Evolutionary conservation across 345 rosid genomes (phyloP).

Genomic region (Kernera saxatilis): DNA sequence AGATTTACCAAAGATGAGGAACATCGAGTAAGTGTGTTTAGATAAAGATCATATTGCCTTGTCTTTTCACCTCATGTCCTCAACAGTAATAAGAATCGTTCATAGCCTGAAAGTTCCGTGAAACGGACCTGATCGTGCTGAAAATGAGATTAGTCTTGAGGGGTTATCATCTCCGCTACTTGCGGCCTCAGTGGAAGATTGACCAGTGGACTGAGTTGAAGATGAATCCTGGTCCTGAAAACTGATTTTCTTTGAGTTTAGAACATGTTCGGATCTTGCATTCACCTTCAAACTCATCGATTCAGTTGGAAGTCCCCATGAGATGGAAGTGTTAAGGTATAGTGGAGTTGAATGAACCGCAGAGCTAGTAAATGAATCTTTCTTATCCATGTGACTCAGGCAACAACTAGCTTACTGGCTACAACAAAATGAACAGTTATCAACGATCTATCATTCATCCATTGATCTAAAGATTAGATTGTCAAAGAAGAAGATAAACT

Average conservation of each 20-base stretch:
- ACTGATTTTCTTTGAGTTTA: slow-evolving; percentile 32
- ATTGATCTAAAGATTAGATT: background rate
- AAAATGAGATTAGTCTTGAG: slow-evolving; percentile 12
- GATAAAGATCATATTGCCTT: background rate
- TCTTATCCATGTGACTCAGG: slow-evolving; percentile 13
- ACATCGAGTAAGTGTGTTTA: background rate
- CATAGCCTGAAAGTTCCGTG: background rate
- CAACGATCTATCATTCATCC: background rate
- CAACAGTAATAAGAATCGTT: background rate
- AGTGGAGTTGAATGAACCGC: background rate
- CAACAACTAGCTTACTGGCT: background rate
- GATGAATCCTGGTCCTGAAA: slow-evolving; percentile 55
- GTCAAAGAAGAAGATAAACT: background rate
- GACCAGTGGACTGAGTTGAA: slow-evolving; percentile 55
- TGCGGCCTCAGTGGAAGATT: slow-evolving; percentile 45
- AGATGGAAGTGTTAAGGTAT: background rate
- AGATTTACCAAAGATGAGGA: background rate
- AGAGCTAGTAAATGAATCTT: background rate
- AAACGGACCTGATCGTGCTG: slow-evolving; percentile 26
- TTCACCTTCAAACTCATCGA: slow-evolving; percentile 39
- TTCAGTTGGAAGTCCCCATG: background rate
- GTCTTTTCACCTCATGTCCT: background rate
- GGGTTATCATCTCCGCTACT: slow-evolving; percentile 35
- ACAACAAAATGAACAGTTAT: background rate
- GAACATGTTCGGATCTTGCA: slow-evolving; percentile 31